Evolutionary conservation across 2,329 filamentous ascomycete genomes (phyloP).

Genomic region (Achaetomium macrosporum): DNA sequence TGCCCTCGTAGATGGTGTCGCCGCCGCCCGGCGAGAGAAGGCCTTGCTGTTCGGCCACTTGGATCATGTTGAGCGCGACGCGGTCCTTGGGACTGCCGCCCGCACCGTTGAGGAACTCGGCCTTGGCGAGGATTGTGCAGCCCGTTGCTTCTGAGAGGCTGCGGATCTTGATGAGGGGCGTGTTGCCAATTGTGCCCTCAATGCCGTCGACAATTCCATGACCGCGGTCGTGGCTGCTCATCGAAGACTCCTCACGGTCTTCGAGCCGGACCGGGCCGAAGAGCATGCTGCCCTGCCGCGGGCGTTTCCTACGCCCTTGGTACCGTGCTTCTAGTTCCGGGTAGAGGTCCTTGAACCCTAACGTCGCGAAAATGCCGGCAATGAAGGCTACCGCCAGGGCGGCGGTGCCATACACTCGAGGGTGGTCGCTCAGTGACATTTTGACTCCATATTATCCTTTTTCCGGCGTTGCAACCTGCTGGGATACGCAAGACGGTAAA

Average conservation of each 20-base stretch:
- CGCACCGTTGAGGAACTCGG: conserved; percentile 92
- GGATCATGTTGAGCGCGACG: conserved; percentile 86
- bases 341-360: conserved; percentile 76
- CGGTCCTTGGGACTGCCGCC: conserved; percentile 93
- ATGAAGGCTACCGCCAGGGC: conserved; percentile 68
- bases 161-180: conserved; percentile 78
- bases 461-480: background rate
- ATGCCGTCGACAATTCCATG: conserved; percentile 65
- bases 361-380: conserved; percentile 68
- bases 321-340: conserved; percentile 65
- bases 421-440: conserved; percentile 58
- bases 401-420: conserved; percentile 56
- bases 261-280: conserved; percentile 49
- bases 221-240: conserved; percentile 21
- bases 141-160: conserved; percentile 82
- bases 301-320: conserved; percentile 38
- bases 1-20: conserved; percentile 96
- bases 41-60: conserved; percentile 70
- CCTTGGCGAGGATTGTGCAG: conserved; percentile 85
- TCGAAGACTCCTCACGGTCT: conserved; percentile 42
- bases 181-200: conserved; percentile 88
- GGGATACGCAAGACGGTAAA: background rate
- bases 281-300: conserved; percentile 40
- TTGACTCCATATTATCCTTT: conserved; percentile 9
- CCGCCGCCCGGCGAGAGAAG: conserved; percentile 72